Evolutionary conservation across 768 basidiomycete genomes (phyloP), one percentile per base, ranked within the genome.

Genomic region (Rhizopogon rudus): DNA sequence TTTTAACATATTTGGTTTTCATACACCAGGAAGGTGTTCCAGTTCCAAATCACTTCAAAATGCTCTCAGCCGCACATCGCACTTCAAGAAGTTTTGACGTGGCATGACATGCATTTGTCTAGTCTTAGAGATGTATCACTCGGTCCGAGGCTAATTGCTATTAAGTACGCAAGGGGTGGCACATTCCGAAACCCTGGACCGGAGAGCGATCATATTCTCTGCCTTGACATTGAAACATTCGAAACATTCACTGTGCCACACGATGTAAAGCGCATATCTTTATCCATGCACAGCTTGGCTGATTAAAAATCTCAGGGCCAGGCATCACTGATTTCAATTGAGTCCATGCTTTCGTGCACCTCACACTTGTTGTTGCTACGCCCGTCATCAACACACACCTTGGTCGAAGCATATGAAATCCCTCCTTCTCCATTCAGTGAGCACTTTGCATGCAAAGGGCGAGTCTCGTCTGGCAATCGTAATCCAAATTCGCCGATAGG

Each of bases 61-160:
- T 20, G 48, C 20, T 37, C 48, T 37, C 33, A 49, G 20, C 20
- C 35, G 5, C 48, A 49, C 48, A 16, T 37, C 22, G 13, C 16
- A 37, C 48, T 49, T 6, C 48, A 49, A 49, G 48, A 49, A 22
- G 48, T 49, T 25, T 49, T 49, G 3, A 37, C 48, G 22, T 37
- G 48, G 14, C 48, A 49, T 49, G 48, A 49, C 35, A 49, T 49
- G 48, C 48, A 49, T 49, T 22, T 49, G 10, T 49, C 48, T 49
- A 49, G 35, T 37, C 48, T 49, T 49, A 35, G 48, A 25, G 48
- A 49, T 9, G 48, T 49, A 10, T 49, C 48, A 20, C 48, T 49
- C 22, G 48, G 48, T 16, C 48, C 48, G 9, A 37, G 48, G 48
- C 35, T 49, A 49, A 49, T 49, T 25, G 48, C 48, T 35, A 49